Evolutionary conservation across 805 yeast species (phyloP), one percentile per base, ranked within the genome.

Genomic region (Wilhelminamyces savonicus): DNA sequence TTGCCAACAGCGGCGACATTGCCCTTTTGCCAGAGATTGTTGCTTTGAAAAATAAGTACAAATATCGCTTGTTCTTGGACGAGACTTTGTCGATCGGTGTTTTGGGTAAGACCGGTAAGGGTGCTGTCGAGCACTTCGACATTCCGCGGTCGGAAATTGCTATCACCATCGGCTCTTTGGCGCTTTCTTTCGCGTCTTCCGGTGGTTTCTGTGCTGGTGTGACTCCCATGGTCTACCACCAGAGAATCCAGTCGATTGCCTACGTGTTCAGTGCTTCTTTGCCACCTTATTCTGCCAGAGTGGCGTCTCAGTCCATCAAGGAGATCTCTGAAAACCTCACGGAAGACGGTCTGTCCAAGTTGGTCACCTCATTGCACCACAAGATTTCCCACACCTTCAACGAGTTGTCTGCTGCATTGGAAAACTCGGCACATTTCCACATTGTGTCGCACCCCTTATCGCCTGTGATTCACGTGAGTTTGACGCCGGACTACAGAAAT

Each of bases 121-220:
- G 98, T 27, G 52, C 86, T 13, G 65, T 83, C 16, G 97, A 94
- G 58, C 78, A 74, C 50, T 82, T 53, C 41, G 71, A 67, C 26
- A 64, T 88, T 43, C 72, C 78, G 34, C 76, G 95, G 41, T 54
- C 68, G 5, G 83, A 82, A 27, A 67, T 92, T 37, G 92, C 90
- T 43, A 78, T 92, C 39, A 84, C 95, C 7, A 71, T 86, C 30
- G 96, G 97, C 16, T 76, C 95, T 2, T 58, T 92, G 68, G 92
- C 95, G 11, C 69, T 71, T 26, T 68, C 94, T 0, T 69, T 90
- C 40, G 90, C 86, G 7, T 69, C 92, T 1, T 77, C 90, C 28
- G 98, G 98, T 40, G 97, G 95, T 1, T 90, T 85, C 61, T 92
- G 95, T 51, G 82, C 84, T 17, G 98, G 97, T 34, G 80, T 74